phyloP scores from a whole-genome alignment of 2,329 filamentous ascomycete species.

The Epichloe bromicola region DNA sequence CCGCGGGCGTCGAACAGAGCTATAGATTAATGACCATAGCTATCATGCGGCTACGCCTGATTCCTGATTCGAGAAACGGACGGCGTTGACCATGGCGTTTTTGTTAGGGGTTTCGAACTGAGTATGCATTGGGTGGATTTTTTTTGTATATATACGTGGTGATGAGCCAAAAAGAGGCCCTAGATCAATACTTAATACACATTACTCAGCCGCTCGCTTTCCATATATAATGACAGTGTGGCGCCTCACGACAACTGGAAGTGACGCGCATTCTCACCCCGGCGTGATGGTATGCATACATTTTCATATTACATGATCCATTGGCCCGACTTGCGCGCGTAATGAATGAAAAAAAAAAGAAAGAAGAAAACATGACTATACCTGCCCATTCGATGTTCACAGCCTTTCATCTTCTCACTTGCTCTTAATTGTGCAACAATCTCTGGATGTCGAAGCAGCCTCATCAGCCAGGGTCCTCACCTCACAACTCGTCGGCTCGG shows the following conservation, averaged over 20 bases:
- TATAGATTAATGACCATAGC: slow-evolving; percentile 6
- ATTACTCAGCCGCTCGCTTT: slow-evolving; percentile 1
- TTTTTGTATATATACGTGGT: slow-evolving; percentile 15
- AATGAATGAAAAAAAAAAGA: too few species aligned
- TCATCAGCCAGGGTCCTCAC: slow-evolving; percentile 33
- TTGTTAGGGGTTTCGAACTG: slow-evolving; percentile 8
- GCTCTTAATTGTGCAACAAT: slow-evolving; percentile 40
- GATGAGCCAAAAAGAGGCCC: not conserved
- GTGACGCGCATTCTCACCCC: too few species aligned
- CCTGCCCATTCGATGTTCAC: not conserved
- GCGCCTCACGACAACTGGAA: too few species aligned
- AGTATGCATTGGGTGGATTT: slow-evolving; percentile 14
- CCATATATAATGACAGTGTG: not conserved
- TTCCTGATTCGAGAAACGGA: slow-evolving; percentile 9
- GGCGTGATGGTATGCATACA: too few species aligned
- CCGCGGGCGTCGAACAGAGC: not conserved
- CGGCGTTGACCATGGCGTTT: slow-evolving; percentile 19
- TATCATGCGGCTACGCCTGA: slow-evolving; percentile 9
- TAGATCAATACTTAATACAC: slow-evolving; percentile 5
- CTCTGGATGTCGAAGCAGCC: slow-evolving; percentile 32
- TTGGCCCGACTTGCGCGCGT: too few species aligned
- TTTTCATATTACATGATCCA: not conserved
- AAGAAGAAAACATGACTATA: not conserved
- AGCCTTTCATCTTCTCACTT: not conserved
- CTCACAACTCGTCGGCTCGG: slow-evolving; percentile 19